A percentile compares a stretch with the other conserved stretches of the same genome.
Evolutionary conservation across 768 basidiomycete species (phyloP).

Genomic region (Leccinum barrowsii): DNA sequence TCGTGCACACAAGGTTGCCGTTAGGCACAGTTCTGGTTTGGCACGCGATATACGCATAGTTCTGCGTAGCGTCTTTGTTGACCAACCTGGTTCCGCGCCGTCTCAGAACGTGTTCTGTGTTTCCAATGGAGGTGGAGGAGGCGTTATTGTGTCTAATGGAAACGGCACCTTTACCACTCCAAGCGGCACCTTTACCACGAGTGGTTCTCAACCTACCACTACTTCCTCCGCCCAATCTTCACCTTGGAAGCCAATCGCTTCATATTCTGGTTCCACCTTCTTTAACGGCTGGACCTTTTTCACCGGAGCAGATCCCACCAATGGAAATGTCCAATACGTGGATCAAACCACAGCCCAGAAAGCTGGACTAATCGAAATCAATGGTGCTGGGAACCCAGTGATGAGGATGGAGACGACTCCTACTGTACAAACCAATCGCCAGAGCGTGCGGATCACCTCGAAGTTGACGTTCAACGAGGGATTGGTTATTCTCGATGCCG

Average conservation of each 20-base stretch:
- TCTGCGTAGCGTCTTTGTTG: conserved; percentile 50
- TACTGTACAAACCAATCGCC: conserved; percentile 60
- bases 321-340: conserved; percentile 67
- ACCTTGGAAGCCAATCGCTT: conserved; percentile 56
- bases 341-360: conserved; percentile 56
- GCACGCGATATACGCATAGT: conserved; percentile 69
- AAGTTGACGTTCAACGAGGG: conserved; percentile 56
- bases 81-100: conserved; percentile 34
- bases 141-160: conserved; percentile 19
- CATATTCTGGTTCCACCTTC: conserved; percentile 66
- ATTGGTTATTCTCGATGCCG: conserved; percentile 76
- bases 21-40: conserved; percentile 55
- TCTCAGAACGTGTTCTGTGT: conserved; percentile 37
- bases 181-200: conserved; percentile 22
- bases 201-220: conserved; percentile 14
- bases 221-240: conserved; percentile 37
- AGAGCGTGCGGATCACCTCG: conserved; percentile 76
- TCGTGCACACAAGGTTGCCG: conserved; percentile 51
- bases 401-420: conserved; percentile 89
- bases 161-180: conserved; percentile 22
- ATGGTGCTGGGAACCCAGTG: conserved; percentile 68
- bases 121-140: conserved; percentile 13
- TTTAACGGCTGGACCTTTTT: conserved; percentile 83
- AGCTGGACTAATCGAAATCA: conserved; percentile 63
- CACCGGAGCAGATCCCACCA: conserved; percentile 67